A percentile compares a stretch with the other conserved stretches of the same genome.
Conservation (phyloP, 1,284 basidiomycete species). For the Pseudozyma hubeiensis region DNA sequence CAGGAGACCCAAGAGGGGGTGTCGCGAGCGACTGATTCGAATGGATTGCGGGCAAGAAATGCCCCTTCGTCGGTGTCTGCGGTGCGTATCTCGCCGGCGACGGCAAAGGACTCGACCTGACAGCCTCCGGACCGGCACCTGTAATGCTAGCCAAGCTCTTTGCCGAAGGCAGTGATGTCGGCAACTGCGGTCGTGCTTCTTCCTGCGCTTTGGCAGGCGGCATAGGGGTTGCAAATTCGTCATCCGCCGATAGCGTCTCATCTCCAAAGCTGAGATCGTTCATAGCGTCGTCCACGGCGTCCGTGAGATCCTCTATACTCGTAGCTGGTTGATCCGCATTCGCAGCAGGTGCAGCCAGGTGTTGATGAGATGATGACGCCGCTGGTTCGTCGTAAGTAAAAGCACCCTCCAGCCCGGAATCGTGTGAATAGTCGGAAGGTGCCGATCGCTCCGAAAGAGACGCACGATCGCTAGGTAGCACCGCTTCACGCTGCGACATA, state of each 20-base stretch:
- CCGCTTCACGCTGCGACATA: conserved; percentile 22
- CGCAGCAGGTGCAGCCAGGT: neutral
- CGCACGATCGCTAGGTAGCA: conserved; percentile 2
- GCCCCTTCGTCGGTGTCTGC: conserved; percentile 11
- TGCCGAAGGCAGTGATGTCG: conserved; percentile 26
- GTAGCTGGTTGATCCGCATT: conserved; percentile 3
- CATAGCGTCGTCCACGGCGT: conserved; percentile 56
- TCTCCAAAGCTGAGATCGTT: conserved; percentile 58
- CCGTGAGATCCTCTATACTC: conserved; percentile 54
- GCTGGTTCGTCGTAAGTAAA: conserved; percentile 18
- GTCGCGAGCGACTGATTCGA: conserved; percentile 19
- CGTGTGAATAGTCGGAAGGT: conserved; percentile 52
- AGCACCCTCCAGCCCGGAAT: conserved; percentile 30
- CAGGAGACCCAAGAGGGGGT: conserved; percentile 23
- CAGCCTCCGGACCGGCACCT: conserved; percentile 3
- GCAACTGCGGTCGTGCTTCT: conserved; percentile 11
- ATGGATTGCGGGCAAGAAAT: conserved; percentile 4
- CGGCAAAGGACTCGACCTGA: conserved; percentile 15
- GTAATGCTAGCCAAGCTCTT: conserved; percentile 31
- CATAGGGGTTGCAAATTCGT: conserved; percentile 32
- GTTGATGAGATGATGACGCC: conserved; percentile 1
- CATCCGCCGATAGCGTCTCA: conserved; percentile 34
- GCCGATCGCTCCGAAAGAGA: conserved; percentile 36
- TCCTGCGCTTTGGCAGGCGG: conserved; percentile 19
- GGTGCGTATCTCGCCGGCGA: conserved; percentile 16